These are phyloP conservation scores for Fusarium secorum DNA, from an alignment of 2,329 filamentous ascomycete genomes.

Conservation along the genomic window DNA sequence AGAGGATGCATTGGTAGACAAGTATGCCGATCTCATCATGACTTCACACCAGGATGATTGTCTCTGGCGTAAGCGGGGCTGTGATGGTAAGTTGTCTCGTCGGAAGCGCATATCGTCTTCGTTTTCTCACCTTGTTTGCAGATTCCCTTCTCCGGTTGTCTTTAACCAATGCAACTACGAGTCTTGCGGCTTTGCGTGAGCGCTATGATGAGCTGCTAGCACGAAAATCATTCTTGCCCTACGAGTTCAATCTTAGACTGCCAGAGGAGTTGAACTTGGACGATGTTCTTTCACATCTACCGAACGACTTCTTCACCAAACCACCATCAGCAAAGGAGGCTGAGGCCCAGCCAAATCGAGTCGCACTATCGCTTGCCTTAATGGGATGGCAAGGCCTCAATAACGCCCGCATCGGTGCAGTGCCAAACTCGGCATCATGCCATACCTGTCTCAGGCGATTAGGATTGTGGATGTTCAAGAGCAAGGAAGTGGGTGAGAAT, in stretches of 20 bases:
- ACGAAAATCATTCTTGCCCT: conserved; percentile 65
- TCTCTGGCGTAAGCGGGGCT: conserved; percentile 86
- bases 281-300: conserved; percentile 58
- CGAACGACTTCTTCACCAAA: conserved; percentile 62
- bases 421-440: conserved; percentile 80
- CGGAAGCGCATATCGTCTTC: conserved; percentile 7
- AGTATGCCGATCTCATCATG: conserved; percentile 77
- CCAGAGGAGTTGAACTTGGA: conserved; percentile 63
- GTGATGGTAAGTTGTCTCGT: conserved; percentile 68
- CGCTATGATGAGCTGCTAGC: conserved; percentile 71
- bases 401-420: conserved; percentile 62
- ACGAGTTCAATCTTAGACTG: conserved; percentile 67
- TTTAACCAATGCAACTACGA: conserved; percentile 67
- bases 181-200: conserved; percentile 64
- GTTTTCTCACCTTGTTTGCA: conserved; percentile 43
- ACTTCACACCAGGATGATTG: conserved; percentile 82
- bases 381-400: conserved; percentile 78
- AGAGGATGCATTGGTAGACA: conserved; percentile 75
- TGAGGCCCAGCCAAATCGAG: conserved; percentile 57
- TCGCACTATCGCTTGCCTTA: conserved; percentile 73
- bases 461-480: conserved; percentile 93
- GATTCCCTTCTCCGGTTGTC: conserved; percentile 68
- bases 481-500: conserved; percentile 68
- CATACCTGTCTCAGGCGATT: conserved; percentile 86
- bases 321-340: conserved; percentile 47